A percentile compares a stretch with the other conserved stretches of the same genome.
Conservation (phyloP, 495 filamentous ascomycete species). For the Pyronema domesticum region DNA sequence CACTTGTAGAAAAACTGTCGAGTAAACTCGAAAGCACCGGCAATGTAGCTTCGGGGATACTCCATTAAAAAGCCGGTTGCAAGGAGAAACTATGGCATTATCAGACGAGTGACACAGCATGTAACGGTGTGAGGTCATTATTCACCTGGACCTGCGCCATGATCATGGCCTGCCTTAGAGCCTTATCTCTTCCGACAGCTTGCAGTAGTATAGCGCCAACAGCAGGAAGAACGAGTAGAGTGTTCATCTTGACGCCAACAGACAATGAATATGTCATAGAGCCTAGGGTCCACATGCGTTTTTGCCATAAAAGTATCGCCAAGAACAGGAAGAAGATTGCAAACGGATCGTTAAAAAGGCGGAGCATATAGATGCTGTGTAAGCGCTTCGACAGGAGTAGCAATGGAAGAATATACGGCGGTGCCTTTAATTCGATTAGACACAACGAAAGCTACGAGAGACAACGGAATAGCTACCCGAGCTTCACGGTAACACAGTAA, state of each 20-base stretch:
- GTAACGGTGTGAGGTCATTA: not conserved
- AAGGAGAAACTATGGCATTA: slow-evolving; percentile 35
- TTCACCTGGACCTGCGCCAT: slow-evolving; percentile 57
- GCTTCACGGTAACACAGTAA: slow-evolving; percentile 66
- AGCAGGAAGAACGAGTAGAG: slow-evolving; percentile 65
- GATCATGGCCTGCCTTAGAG: slow-evolving; percentile 46
- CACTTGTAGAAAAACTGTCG: slow-evolving; percentile 86
- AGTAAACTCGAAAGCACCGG: slow-evolving; percentile 72
- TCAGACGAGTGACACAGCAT: not conserved
- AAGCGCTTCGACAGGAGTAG: slow-evolving; percentile 79
- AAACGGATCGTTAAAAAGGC: slow-evolving; percentile 90
- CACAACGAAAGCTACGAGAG: not conserved
- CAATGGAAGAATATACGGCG: slow-evolving; percentile 74
- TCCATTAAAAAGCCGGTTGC: slow-evolving; percentile 56
- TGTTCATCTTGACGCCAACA: slow-evolving; percentile 82
- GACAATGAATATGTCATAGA: slow-evolving; percentile 58
- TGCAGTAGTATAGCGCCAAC: slow-evolving; percentile 57
- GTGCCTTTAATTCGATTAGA: slow-evolving; percentile 36
- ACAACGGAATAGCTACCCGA: slow-evolving; percentile 29
- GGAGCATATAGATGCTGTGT: slow-evolving; percentile 81
- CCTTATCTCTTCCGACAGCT: slow-evolving; percentile 41
- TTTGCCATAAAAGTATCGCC: slow-evolving; percentile 60
- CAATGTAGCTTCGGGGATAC: slow-evolving; percentile 53
- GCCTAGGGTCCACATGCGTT: slow-evolving; percentile 49
- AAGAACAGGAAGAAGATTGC: slow-evolving; percentile 65